Percentiles rank a stretch among this genome's conserved stretches.
phyloP scores from a whole-genome alignment of 352 stramenopile genomes.

The Phytophthora idaei region DNA sequence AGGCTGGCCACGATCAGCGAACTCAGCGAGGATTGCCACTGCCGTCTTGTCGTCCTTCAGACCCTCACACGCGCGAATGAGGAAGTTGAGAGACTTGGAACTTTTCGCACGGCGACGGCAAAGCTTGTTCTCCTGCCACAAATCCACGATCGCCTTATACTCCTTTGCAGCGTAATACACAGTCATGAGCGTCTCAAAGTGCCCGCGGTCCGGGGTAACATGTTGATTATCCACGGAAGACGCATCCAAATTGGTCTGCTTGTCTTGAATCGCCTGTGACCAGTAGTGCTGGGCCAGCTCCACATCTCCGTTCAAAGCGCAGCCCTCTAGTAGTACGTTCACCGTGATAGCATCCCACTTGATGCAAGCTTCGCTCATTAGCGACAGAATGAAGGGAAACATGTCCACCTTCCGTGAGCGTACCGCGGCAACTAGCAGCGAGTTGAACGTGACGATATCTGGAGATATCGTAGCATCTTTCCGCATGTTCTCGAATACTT shows the following conservation, averaged over 20 bases:
- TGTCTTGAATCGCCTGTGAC: constrained; percentile 42
- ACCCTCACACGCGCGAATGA: constrained; percentile 65
- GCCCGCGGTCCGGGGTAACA: constrained; percentile 62
- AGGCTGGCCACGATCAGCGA: constrained; percentile 57
- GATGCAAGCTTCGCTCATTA: constrained; percentile 49
- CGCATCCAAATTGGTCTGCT: constrained; percentile 8
- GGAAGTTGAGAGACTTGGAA: constrained; percentile 82
- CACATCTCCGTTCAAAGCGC: constrained; percentile 47
- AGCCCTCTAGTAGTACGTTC: constrained; percentile 77
- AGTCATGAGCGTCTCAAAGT: constrained; percentile 78
- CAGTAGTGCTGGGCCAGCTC: constrained; percentile 63
- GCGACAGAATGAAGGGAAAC: constrained; percentile 56
- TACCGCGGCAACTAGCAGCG: constrained; percentile 61
- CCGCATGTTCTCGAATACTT: constrained; percentile 57
- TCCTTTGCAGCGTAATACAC: constrained; percentile 70
- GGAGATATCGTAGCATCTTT: constrained; percentile 36
- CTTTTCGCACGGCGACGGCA: constrained; percentile 74
- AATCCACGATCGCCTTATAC: constrained; percentile 51
- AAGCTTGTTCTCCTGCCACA: constrained; percentile 62
- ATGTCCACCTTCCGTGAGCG: constrained; percentile 59
- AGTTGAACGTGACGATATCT: constrained; percentile 75
- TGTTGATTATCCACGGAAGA: constrained; percentile 32
- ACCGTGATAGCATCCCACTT: constrained; percentile 82
- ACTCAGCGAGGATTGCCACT: constrained; percentile 60
- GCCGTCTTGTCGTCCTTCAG: constrained; percentile 59